These are phyloP conservation scores for Erysimum cheiranthoides DNA, from an alignment of 345 rosid species.

Conservation along the genomic window DNA sequence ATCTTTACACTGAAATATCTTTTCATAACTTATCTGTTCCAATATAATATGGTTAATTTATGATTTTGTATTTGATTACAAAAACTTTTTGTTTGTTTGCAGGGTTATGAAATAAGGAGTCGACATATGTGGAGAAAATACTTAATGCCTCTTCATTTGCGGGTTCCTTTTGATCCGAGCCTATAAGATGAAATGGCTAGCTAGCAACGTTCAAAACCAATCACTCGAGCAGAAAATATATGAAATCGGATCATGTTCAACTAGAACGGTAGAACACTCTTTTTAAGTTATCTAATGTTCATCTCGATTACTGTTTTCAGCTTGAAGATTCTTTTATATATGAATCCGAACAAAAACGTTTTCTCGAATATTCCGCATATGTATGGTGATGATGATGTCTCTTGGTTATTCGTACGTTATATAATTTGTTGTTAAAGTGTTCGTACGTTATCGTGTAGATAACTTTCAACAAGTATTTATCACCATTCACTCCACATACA, in stretches of 20 bases:
- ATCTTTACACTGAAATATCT: not conserved
- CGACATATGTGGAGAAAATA: conserved; percentile 62
- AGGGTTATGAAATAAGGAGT: conserved; percentile 77
- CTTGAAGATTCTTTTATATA: no score
- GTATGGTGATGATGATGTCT: not conserved
- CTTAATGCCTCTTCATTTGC: conserved; percentile 54
- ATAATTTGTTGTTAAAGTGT: no score
- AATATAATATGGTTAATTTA: no score
- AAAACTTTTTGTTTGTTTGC: conserved; percentile 23
- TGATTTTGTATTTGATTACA: not conserved
- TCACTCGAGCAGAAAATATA: not conserved
- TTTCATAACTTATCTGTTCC: no score
- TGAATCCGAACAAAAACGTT: not conserved
- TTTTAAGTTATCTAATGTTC: not conserved
- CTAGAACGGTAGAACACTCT: no score
- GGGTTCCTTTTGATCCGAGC: conserved; percentile 46
- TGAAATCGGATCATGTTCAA: not conserved
- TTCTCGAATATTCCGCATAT: not conserved
- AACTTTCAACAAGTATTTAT: no score
- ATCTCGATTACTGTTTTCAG: no score
- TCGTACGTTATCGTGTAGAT: no score
- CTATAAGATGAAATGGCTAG: not conserved
- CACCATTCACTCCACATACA: no score
- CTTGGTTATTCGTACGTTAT: not conserved
- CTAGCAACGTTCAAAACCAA: not conserved